Evolutionary conservation across 768 basidiomycete species (phyloP), one percentile per base, ranked within the genome.

Genomic region (Hydnomerulius pinastri): DNA sequence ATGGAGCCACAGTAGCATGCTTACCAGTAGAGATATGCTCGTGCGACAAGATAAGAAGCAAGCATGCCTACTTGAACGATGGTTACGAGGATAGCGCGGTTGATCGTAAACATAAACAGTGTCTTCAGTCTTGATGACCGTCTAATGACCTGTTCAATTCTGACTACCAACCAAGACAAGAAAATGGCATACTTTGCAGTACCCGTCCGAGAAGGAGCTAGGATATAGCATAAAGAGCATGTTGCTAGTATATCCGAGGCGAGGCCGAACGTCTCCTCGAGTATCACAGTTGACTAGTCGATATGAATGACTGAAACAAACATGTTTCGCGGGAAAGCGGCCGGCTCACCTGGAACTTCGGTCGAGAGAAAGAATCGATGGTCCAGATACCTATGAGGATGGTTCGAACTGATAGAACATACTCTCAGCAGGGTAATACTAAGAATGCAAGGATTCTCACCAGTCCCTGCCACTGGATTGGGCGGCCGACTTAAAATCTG

Each of bases 21-120:
- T 43, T 42, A 57, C 60, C 60, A 61, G 20, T 61, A 60, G 24
- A 61, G 24, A n/a, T 37, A 25, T 30, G 57, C 20, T 39, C 27
- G 49, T 3, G 55, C 59, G 10, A 28, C 25, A 8, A 61, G 37
- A 32, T 60, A 61, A 8, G 51, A 38, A 29, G 28, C 41, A 38
- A 61, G 49, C 49, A 54, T 39, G 18, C 59, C 59, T 6, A 60
- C 40, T 21, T 61, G 59, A 30, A 60, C 5, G 3, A 61, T 25
- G 15, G 59, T 51, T 46, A 56, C 48, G 43, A 61, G 46, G 18
- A 61, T 60, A 30, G 48, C 59, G 15, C 59, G 51, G 29, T 57
- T 60, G 28, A 61, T 40, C 6, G 43, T 50, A 37, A 57, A 54
- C 40, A 57, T 44, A 41, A 61, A 61, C 18, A 61, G 11, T 11